Evolutionary conservation across 257 asterid species (phyloP).

Genomic region (Echium plantagineum): DNA sequence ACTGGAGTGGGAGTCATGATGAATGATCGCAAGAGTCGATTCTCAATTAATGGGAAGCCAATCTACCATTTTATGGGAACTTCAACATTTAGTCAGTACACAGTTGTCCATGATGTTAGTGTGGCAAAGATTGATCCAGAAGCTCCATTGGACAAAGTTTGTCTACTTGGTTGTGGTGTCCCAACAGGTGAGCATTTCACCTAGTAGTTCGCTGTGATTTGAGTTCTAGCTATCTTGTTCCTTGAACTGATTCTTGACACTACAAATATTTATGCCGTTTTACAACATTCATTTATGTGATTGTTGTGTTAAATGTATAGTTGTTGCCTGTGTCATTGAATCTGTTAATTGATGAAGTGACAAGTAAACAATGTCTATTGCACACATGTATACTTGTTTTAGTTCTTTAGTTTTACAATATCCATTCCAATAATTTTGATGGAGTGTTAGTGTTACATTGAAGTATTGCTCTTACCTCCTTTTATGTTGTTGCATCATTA

Average conservation of each 20-base stretch:
- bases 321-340: too few relatives aligned
- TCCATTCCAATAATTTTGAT: too few relatives aligned
- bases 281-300: too few relatives aligned
- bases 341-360: too few relatives aligned
- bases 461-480: too few relatives aligned
- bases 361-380: too few relatives aligned
- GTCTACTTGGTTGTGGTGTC: constrained; percentile 93
- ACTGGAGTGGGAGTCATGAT: constrained; percentile 98
- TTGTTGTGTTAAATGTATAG: too few relatives aligned
- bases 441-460: too few relatives aligned
- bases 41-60: constrained; percentile 73
- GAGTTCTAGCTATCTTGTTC: too few relatives aligned
- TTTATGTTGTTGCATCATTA: background rate
- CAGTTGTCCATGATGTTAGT: constrained; percentile 90
- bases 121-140: constrained; percentile 80
- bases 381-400: too few relatives aligned
- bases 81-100: constrained; percentile 92
- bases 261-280: too few relatives aligned
- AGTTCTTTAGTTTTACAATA: too few relatives aligned
- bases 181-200: constrained; percentile 59
- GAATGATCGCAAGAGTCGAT: constrained; percentile 79
- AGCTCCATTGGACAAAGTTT: constrained; percentile 91
- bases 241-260: background rate
- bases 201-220: background rate
- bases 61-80: constrained; percentile 98